A percentile compares a stretch with the other conserved stretches of the same genome.
Conservation (phyloP, 2,329 filamentous ascomycete genomes). For the Fusarium graminum region DNA sequence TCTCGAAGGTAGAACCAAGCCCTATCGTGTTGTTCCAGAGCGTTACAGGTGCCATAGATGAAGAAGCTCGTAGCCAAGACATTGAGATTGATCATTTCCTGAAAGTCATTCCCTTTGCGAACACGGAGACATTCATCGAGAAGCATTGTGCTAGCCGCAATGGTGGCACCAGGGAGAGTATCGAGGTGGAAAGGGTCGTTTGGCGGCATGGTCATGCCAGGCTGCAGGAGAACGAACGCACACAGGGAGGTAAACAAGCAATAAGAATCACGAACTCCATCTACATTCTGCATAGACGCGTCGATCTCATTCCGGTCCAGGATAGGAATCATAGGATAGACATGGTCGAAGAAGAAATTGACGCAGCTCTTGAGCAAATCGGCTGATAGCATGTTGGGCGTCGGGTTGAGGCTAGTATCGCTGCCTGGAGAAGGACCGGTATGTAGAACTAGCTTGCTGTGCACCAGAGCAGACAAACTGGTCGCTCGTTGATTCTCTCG, state of each 20-base stretch:
- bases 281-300: conserved; percentile 70
- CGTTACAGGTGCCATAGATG: conserved; percentile 78
- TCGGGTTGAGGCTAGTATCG: conserved; percentile 62
- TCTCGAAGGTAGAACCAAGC: conserved; percentile 86
- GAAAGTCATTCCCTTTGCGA: conserved; percentile 72
- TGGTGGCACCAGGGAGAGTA: conserved; percentile 69
- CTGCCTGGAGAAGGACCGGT: neutral
- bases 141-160: conserved; percentile 74
- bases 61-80: conserved; percentile 82
- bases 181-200: conserved; percentile 69
- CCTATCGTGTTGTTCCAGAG: conserved; percentile 78
- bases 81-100: conserved; percentile 68
- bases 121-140: conserved; percentile 76
- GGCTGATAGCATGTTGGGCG: conserved; percentile 69
- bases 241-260: conserved; percentile 74
- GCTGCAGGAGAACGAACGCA: conserved; percentile 77
- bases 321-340: conserved; percentile 74
- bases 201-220: conserved; percentile 72
- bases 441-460: neutral
- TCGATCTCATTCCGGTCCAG: conserved; percentile 70
- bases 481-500: conserved; percentile 77
- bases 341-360: conserved; percentile 76
- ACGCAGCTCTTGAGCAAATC: conserved; percentile 76
- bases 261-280: conserved; percentile 73
- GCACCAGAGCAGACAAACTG: conserved; percentile 71